phyloP scores from a whole-genome alignment of 1,284 basidiomycete genomes.

The Dichomitus squalens region DNA sequence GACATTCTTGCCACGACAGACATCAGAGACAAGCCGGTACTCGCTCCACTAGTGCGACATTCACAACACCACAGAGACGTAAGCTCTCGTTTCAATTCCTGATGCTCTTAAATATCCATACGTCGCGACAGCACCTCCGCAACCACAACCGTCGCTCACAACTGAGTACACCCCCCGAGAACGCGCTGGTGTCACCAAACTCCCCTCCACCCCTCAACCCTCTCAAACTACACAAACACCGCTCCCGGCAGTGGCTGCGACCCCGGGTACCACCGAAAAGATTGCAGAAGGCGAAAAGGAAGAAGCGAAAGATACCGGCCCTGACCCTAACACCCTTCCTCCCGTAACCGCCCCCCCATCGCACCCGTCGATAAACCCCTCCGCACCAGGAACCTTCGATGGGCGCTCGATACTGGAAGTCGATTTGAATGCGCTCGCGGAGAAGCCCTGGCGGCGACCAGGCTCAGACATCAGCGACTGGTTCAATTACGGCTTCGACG shows the following conservation, averaged over 20 bases:
- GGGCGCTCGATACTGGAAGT: slow-evolving; percentile 88
- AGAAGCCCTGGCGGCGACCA: slow-evolving; percentile 92
- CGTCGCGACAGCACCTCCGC: slow-evolving; percentile 23
- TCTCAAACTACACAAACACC: slow-evolving; percentile 26
- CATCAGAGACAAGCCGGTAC: slow-evolving; percentile 23
- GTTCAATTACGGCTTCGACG: slow-evolving; percentile 99
- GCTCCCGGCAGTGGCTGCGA: slow-evolving; percentile 30
- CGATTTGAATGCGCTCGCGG: slow-evolving; percentile 80
- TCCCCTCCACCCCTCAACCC: slow-evolving; percentile 29
- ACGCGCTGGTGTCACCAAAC: slow-evolving; percentile 49
- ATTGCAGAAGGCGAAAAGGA: slow-evolving; percentile 26
- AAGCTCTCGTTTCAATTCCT: slow-evolving; percentile 1
- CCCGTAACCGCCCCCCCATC: slow-evolving; percentile 70
- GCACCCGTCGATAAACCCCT: slow-evolving; percentile 75
- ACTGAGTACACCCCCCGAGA: slow-evolving; percentile 92
- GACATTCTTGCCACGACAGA: slow-evolving; percentile 8
- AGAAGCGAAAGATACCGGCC: slow-evolving; percentile 35
- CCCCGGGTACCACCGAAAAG: slow-evolving; percentile 28
- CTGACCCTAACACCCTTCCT: slow-evolving; percentile 66
- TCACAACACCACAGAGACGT: slow-evolving; percentile 45
- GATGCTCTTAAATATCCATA: too few species aligned
- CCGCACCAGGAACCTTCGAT: slow-evolving; percentile 66
- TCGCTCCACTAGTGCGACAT: slow-evolving; percentile 36
- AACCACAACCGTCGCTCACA: slow-evolving; percentile 67
- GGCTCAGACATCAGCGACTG: slow-evolving; percentile 96